These are phyloP conservation scores for Brassica carinata DNA, from an alignment of 345 rosid genomes.

Conservation along the genomic window DNA sequence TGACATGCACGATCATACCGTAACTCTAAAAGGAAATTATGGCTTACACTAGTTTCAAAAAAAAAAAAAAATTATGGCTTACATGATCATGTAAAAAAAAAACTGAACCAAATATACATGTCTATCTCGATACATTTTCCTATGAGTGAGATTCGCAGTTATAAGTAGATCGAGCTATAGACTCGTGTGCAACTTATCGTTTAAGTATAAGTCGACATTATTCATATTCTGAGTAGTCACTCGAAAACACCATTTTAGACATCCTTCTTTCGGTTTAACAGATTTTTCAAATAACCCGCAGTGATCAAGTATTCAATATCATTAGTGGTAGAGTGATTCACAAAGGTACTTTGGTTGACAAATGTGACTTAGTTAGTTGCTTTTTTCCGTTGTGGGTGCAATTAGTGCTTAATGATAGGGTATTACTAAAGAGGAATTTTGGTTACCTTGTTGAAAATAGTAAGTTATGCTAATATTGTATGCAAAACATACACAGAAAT, in stretches of 20 bases:
- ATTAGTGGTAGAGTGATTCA: background rate
- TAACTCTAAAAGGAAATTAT: background rate
- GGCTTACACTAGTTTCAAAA: background rate
- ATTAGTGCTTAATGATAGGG: background rate
- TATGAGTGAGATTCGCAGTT: background rate
- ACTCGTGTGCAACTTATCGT: background rate
- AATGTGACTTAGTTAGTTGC: background rate
- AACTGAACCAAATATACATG: background rate
- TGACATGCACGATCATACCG: constrained; percentile 14
- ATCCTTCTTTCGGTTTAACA: background rate
- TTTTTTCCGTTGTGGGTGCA: background rate
- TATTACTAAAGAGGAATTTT: background rate
- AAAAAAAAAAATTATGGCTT: too few species aligned
- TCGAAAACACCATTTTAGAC: background rate
- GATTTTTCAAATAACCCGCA: background rate
- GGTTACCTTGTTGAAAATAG: background rate
- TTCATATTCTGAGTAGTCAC: background rate
- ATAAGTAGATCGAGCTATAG: background rate
- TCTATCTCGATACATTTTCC: background rate
- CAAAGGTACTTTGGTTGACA: background rate
- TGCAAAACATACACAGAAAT: background rate
- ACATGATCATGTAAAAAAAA: background rate
- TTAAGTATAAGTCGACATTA: background rate
- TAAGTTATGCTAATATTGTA: background rate
- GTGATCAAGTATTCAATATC: background rate